A percentile compares a stretch with the other conserved stretches of the same genome.
Evolutionary conservation across 768 basidiomycete genomes (phyloP).

Genomic region (Vararia minispora): DNA sequence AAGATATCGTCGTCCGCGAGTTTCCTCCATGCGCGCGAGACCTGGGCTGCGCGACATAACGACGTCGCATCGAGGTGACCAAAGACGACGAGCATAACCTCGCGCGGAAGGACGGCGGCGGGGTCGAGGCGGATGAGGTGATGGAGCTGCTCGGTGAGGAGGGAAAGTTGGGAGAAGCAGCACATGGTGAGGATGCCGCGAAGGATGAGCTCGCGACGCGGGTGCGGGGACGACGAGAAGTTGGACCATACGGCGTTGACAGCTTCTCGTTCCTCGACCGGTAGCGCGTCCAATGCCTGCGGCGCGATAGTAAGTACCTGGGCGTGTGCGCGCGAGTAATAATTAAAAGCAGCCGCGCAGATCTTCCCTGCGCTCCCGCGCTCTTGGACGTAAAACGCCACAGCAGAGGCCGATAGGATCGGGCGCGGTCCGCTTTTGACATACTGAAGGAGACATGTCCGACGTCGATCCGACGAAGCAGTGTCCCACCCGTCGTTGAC

Average conservation of each 20-base stretch:
- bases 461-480: too few species aligned
- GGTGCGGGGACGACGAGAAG: slow-evolving; percentile 90
- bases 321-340: neutral
- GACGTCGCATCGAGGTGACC: slow-evolving; percentile 86
- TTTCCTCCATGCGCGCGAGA: slow-evolving; percentile 70
- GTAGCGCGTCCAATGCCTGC: slow-evolving; percentile 84
- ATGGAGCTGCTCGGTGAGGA: slow-evolving; percentile 84
- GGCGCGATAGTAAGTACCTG: slow-evolving; percentile 1
- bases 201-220: slow-evolving; percentile 85
- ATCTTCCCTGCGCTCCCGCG: too few species aligned
- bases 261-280: slow-evolving; percentile 73
- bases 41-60: slow-evolving; percentile 88
- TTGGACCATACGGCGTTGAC: slow-evolving; percentile 93
- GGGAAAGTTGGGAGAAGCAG: slow-evolving; percentile 95
- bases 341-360: too few species aligned
- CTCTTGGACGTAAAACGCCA: too few species aligned
- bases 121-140: slow-evolving; percentile 95
- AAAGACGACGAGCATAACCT: slow-evolving; percentile 80
- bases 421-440: too few species aligned
- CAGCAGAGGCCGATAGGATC: too few species aligned
- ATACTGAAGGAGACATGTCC: too few species aligned
- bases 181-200: slow-evolving; percentile 98
- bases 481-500: neutral
- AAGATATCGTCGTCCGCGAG: slow-evolving; percentile 93
- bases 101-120: slow-evolving; percentile 80